Evolutionary conservation across 192 early-diverging fungal species (phyloP).

Genomic region (Coemansia umbellata): DNA sequence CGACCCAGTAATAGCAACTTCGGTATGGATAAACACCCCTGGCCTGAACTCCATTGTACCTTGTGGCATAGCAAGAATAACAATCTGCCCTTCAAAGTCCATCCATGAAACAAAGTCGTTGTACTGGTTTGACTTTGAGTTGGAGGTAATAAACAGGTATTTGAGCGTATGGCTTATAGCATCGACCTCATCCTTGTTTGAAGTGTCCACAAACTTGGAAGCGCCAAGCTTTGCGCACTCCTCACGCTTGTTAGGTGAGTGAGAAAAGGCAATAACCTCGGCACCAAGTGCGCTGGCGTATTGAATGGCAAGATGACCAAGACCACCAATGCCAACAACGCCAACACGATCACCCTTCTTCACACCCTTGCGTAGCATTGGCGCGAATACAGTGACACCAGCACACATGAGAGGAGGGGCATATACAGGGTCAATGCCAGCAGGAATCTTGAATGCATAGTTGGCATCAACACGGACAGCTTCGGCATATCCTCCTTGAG

Average conservation of each 20-base stretch:
- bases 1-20: slow-evolving; percentile 60
- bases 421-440: slow-evolving; percentile 47
- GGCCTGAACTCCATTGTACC: slow-evolving; percentile 48
- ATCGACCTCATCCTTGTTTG: slow-evolving; percentile 26
- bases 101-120: slow-evolving; percentile 47
- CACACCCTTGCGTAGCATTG: slow-evolving; percentile 60
- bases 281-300: slow-evolving; percentile 54
- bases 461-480: slow-evolving; percentile 56
- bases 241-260: slow-evolving; percentile 55
- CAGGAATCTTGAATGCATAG: slow-evolving; percentile 67
- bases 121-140: slow-evolving; percentile 45
- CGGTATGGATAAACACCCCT: slow-evolving; percentile 41
- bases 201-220: slow-evolving; percentile 47
- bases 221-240: slow-evolving; percentile 57
- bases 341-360: slow-evolving; percentile 64
- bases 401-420: slow-evolving; percentile 80
- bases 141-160: slow-evolving; percentile 35
- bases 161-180: slow-evolving; percentile 19
- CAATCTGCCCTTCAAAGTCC: slow-evolving; percentile 56
- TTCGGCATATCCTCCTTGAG: slow-evolving; percentile 59
- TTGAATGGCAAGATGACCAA: slow-evolving; percentile 72
- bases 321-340: slow-evolving; percentile 75
- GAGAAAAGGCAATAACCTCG: slow-evolving; percentile 56
- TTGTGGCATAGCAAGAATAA: slow-evolving; percentile 67
- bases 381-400: slow-evolving; percentile 70